Conservation (phyloP, 805 yeast genomes). For the Candida koratica region DNA sequence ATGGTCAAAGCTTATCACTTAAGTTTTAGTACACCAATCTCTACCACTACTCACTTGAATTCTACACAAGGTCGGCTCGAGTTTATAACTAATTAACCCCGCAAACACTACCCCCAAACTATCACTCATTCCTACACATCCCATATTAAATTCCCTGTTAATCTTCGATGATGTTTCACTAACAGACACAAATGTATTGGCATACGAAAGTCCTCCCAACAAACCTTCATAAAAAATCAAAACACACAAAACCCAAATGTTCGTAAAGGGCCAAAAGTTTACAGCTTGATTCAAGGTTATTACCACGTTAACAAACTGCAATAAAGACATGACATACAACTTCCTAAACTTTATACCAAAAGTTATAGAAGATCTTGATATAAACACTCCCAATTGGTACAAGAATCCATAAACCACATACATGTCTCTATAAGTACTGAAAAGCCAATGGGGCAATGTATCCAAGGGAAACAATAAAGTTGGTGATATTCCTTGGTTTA, state of each 20-base stretch:
- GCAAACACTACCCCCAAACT: slow-evolving; percentile 82
- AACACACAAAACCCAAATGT: slow-evolving; percentile 57
- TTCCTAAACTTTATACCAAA: slow-evolving; percentile 53
- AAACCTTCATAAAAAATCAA: slow-evolving; percentile 83
- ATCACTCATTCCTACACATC: slow-evolving; percentile 48
- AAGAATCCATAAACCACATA: slow-evolving; percentile 88
- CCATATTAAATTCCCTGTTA: slow-evolving; percentile 34
- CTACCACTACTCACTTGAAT: slow-evolving; percentile 70
- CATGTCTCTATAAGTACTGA: slow-evolving; percentile 69
- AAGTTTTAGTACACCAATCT: slow-evolving; percentile 58
- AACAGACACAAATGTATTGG: slow-evolving; percentile 79
- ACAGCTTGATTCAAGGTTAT: slow-evolving; percentile 63
- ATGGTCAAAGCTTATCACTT: neutral
- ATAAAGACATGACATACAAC: slow-evolving; percentile 57
- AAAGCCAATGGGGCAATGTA: slow-evolving; percentile 55
- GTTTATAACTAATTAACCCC: slow-evolving; percentile 66
- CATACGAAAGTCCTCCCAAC: slow-evolving; percentile 86
- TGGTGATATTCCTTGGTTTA: slow-evolving; percentile 90
- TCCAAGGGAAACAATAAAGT: slow-evolving; percentile 76
- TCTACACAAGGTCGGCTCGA: slow-evolving; percentile 70
- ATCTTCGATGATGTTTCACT: slow-evolving; percentile 50
- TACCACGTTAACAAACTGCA: slow-evolving; percentile 64
- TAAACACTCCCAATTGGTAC: slow-evolving; percentile 89
- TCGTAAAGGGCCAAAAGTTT: slow-evolving; percentile 50
- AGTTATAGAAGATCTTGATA: slow-evolving; percentile 80